Conservation (phyloP, 345 rosid genomes). For the Camelina neglecta region DNA sequence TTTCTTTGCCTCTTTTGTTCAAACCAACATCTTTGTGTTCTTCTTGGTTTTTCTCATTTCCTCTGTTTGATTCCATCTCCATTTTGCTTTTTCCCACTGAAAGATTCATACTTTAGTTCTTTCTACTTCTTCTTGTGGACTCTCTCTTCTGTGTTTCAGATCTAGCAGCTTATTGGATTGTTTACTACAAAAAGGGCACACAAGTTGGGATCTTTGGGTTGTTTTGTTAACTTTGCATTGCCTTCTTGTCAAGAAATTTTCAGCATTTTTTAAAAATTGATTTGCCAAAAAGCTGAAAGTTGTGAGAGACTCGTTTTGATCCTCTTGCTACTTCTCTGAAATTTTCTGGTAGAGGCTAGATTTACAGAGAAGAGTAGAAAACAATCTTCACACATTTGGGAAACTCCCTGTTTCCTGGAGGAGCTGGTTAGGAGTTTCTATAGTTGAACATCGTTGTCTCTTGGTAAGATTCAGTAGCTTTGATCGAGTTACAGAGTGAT, state of each 20-base stretch:
- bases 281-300: conserved; percentile 14
- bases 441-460: conserved; percentile 23
- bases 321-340: neutral
- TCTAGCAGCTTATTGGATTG: conserved; percentile 20
- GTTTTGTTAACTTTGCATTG: conserved; percentile 13
- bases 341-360: neutral
- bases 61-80: conserved; percentile 8
- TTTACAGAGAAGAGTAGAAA: conserved; percentile 3
- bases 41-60: neutral
- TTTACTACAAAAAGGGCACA: conserved; percentile 14
- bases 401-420: conserved; percentile 15
- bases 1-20: conserved; percentile 15
- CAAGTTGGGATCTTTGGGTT: conserved; percentile 25
- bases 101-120: conserved; percentile 28
- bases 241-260: neutral
- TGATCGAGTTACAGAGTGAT: conserved; percentile 2
- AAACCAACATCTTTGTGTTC: conserved; percentile 25
- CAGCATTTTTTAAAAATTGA: conserved; percentile 14
- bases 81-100: neutral
- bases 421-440: conserved; percentile 5
- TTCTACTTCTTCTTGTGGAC: conserved; percentile 23
- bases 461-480: conserved; percentile 16
- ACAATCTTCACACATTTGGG: conserved; percentile 11
- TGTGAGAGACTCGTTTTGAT: conserved; percentile 1
- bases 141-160: conserved; percentile 40